These are phyloP conservation scores for Papilionanthe hybrid DNA, from an alignment of 116 monocot species.

Conservation along the genomic window DNA sequence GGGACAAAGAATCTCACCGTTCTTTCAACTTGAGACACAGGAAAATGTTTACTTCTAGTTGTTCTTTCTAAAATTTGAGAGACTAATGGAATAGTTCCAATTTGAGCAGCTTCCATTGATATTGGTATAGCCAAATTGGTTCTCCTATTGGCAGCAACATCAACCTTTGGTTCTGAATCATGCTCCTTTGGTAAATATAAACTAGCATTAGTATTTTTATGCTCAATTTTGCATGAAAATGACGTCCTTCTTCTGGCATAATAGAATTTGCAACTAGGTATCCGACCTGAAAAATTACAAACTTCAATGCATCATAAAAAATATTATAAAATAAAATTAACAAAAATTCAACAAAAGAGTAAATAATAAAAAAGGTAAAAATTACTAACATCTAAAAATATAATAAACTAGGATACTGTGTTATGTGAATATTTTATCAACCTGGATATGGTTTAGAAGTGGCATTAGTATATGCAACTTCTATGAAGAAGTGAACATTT, in stretches of 20 bases:
- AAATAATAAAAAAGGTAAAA: neutral
- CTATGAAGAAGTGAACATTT: neutral
- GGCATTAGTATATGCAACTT: neutral
- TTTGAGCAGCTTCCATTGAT: neutral
- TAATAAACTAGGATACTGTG: neutral
- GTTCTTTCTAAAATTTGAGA: neutral
- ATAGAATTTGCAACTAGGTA: neutral
- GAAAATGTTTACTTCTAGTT: neutral
- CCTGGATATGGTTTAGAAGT: neutral
- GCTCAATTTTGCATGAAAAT: neutral
- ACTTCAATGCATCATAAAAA: neutral
- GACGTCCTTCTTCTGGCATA: neutral
- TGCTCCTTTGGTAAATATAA: neutral
- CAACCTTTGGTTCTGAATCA: neutral
- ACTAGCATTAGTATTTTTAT: neutral
- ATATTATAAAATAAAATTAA: neutral
- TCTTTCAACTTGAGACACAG: neutral
- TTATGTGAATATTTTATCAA: neutral
- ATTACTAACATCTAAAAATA: neutral
- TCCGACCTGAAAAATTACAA: neutral
- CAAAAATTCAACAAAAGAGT: neutral
- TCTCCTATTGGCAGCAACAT: neutral
- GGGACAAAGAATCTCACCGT: neutral
- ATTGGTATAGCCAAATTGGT: neutral
- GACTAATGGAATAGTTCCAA: neutral